Percentiles rank a stretch among this genome's conserved stretches.
These are phyloP conservation scores for Diaporthe humulicola DNA, from an alignment of 2,329 filamentous ascomycete genomes.

Conservation along the genomic window DNA sequence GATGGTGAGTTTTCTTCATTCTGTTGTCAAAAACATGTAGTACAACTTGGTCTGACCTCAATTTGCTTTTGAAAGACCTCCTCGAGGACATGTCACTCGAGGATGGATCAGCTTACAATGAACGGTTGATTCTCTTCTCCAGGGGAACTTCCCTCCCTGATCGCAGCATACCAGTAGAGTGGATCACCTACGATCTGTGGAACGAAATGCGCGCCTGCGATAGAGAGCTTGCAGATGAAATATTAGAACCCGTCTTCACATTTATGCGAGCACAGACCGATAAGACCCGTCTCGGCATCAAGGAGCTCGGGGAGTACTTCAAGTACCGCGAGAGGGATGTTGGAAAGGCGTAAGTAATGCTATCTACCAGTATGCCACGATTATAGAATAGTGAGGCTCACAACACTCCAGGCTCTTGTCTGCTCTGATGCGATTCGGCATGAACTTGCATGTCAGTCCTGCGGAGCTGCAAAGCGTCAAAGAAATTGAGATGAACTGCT, in stretches of 20 bases:
- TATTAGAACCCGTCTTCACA: constrained; percentile 53
- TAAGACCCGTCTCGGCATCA: constrained; percentile 43
- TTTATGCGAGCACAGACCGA: constrained; percentile 59
- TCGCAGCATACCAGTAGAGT: constrained; percentile 50
- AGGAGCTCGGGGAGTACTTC: constrained; percentile 51
- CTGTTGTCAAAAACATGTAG: fast-evolving
- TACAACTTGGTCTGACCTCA: background rate
- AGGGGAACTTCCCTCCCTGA: constrained; percentile 50
- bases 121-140: constrained; percentile 52
- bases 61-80: constrained; percentile 47
- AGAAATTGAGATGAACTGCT: constrained; percentile 50
- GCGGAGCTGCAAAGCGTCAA: constrained; percentile 45
- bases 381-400: background rate
- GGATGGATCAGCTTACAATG: constrained; percentile 54
- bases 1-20: constrained; percentile 51
- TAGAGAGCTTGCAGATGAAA: constrained; percentile 50
- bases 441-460: constrained; percentile 47
- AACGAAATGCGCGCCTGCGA: constrained; percentile 54
- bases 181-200: constrained; percentile 56
- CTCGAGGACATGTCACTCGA: constrained; percentile 57
- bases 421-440: constrained; percentile 54
- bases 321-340: constrained; percentile 55
- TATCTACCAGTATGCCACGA: fast-evolving
- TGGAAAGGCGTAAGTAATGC: constrained; percentile 52
- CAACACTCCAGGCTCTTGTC: constrained; percentile 45